Percentiles rank a stretch among this genome's conserved stretches.
Conservation (phyloP, 2,329 filamentous ascomycete species). For the Ascochyta fabae region DNA sequence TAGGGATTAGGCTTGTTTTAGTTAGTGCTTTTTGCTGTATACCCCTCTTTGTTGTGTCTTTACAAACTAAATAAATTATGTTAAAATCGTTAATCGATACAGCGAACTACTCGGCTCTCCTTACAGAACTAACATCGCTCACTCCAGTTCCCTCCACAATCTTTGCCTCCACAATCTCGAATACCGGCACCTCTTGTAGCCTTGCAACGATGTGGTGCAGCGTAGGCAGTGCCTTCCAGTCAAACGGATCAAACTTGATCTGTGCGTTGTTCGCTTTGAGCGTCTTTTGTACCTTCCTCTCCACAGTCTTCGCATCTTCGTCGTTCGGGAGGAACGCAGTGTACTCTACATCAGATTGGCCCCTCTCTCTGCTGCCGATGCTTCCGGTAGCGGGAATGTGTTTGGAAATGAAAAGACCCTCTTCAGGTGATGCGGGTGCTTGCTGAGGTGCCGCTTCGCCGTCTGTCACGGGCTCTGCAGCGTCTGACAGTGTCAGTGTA, state of each 20-base stretch:
- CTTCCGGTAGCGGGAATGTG: constrained; percentile 63
- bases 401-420: constrained; percentile 61
- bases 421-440: constrained; percentile 39
- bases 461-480: constrained; percentile 17
- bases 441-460: background rate
- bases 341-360: constrained; percentile 63
- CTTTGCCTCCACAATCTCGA: constrained; percentile 62
- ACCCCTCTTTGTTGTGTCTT: too few relatives aligned
- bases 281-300: constrained; percentile 46
- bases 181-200: constrained; percentile 63
- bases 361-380: constrained; percentile 47
- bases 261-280: constrained; percentile 51
- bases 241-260: constrained; percentile 57
- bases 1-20: too few relatives aligned
- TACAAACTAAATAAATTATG: too few relatives aligned
- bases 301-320: constrained; percentile 39
- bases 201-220: constrained; percentile 63
- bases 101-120: constrained; percentile 19
- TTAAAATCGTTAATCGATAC: background rate
- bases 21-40: too few relatives aligned
- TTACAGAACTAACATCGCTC: constrained; percentile 52
- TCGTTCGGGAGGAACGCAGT: constrained; percentile 51
- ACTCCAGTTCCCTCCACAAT: constrained; percentile 63
- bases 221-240: constrained; percentile 65
- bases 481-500: constrained; percentile 35